These are phyloP conservation scores for Sugiyamaella valdiviana DNA, from an alignment of 805 yeast species.

Conservation along the genomic window DNA sequence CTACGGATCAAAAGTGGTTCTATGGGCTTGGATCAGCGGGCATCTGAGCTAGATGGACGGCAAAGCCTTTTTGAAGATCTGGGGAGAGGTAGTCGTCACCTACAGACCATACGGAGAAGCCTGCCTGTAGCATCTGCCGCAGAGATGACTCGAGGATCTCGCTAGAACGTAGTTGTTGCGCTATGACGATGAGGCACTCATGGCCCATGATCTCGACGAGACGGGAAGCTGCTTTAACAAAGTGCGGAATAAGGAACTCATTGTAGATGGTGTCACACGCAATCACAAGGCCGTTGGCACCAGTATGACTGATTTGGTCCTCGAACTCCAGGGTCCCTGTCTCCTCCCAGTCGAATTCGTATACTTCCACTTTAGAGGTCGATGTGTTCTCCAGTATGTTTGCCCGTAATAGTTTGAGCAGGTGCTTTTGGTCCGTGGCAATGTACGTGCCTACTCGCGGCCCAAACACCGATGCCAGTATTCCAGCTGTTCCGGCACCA, in stretches of 20 bases:
- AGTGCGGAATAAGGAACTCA: conserved; percentile 47
- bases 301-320: conserved; percentile 12
- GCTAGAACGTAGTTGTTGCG: conserved; percentile 51
- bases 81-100: conserved; percentile 11
- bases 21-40: too few species aligned
- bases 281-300: conserved; percentile 37
- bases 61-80: conserved; percentile 15
- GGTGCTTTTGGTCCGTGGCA: conserved; percentile 54
- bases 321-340: conserved; percentile 34
- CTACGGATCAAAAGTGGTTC: too few species aligned
- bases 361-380: conserved; percentile 31
- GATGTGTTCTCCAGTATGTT: conserved; percentile 41
- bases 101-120: conserved; percentile 28
- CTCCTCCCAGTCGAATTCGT: conserved; percentile 60
- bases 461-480: conserved; percentile 40
- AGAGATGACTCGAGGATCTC: conserved; percentile 46
- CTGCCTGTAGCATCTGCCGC: conserved; percentile 27
- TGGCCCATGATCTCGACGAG: conserved; percentile 31
- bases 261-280: conserved; percentile 67
- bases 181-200: conserved; percentile 37
- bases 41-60: conserved; percentile 13
- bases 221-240: conserved; percentile 38
- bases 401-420: conserved; percentile 43
- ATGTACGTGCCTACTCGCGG: conserved; percentile 36
- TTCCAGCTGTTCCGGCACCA: conserved; percentile 58